Evolutionary conservation across 2,329 filamentous ascomycete species (phyloP).

Genomic region (Chaetothyriales sp.): DNA sequence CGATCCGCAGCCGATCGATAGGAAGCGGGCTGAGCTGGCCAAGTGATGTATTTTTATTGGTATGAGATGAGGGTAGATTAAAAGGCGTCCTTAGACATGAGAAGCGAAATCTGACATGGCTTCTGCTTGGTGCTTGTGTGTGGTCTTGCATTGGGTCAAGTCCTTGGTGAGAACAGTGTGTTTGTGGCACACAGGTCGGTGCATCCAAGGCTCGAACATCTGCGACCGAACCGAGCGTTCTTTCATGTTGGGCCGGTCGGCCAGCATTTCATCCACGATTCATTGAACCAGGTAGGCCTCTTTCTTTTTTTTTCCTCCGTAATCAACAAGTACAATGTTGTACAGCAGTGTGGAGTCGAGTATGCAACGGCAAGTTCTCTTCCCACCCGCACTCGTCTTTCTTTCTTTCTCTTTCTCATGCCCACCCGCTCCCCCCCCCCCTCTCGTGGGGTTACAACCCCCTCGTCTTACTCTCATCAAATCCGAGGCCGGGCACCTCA

Average conservation of each 20-base stretch:
- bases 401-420: too few species aligned
- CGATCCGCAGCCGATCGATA: slow-evolving; percentile 31
- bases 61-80: background rate
- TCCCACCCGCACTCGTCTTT: too few species aligned
- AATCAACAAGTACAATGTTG: too few species aligned
- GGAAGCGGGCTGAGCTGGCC: slow-evolving; percentile 1
- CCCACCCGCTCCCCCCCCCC: background rate
- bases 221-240: too few species aligned
- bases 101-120: background rate
- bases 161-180: background rate
- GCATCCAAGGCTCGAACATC: background rate
- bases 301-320: too few species aligned
- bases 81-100: background rate
- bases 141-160: background rate
- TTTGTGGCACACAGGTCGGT: background rate
- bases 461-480: slow-evolving; percentile 35
- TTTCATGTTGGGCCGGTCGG: too few species aligned
- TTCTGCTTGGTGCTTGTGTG: background rate
- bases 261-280: too few species aligned
- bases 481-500: slow-evolving; percentile 19
- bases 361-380: too few species aligned
- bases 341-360: too few species aligned
- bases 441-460: slow-evolving; percentile 23
- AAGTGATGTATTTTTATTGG: background rate
- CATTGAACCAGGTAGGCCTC: too few species aligned